These are phyloP conservation scores for Lithohypha guttulata DNA, from an alignment of 2,329 filamentous ascomycete species.

Conservation along the genomic window DNA sequence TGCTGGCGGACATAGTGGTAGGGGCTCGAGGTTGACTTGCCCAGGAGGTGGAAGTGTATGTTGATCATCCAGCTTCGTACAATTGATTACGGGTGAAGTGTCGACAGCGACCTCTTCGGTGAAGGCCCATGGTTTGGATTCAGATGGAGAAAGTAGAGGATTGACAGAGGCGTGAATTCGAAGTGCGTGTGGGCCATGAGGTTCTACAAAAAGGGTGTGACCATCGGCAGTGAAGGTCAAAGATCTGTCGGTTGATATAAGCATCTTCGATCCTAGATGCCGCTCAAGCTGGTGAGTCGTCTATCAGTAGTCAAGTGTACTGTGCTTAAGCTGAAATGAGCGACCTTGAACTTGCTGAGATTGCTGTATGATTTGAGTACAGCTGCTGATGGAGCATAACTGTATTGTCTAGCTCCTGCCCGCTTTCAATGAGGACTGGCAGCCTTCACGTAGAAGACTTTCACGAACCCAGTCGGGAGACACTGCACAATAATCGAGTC, in stretches of 20 bases:
- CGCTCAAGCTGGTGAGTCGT: too few species aligned
- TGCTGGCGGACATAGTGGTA: conserved; percentile 9
- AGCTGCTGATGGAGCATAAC: too few species aligned
- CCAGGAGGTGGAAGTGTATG: not conserved
- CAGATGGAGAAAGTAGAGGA: conserved; percentile 27
- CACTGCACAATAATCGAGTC: too few species aligned
- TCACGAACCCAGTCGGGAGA: too few species aligned
- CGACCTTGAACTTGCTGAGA: not conserved
- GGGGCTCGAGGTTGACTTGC: not conserved
- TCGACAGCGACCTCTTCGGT: conserved; percentile 8
- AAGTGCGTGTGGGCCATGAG: conserved; percentile 31
- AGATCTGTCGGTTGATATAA: conserved; percentile 25
- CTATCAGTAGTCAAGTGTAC: too few species aligned
- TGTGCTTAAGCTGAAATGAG: not conserved
- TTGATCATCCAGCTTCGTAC: not conserved
- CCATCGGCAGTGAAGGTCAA: conserved; percentile 31
- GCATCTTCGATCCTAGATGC: too few species aligned
- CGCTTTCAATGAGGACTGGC: too few species aligned
- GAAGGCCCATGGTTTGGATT: conserved; percentile 33
- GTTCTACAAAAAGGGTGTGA: conserved; percentile 29
- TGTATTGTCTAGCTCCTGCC: too few species aligned
- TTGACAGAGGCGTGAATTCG: conserved; percentile 30
- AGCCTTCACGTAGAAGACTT: too few species aligned
- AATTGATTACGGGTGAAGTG: conserved; percentile 9
- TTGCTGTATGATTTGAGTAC: too few species aligned